These are phyloP conservation scores for Rhizopogon salebrosus DNA, from an alignment of 768 basidiomycete genomes.

Conservation along the genomic window DNA sequence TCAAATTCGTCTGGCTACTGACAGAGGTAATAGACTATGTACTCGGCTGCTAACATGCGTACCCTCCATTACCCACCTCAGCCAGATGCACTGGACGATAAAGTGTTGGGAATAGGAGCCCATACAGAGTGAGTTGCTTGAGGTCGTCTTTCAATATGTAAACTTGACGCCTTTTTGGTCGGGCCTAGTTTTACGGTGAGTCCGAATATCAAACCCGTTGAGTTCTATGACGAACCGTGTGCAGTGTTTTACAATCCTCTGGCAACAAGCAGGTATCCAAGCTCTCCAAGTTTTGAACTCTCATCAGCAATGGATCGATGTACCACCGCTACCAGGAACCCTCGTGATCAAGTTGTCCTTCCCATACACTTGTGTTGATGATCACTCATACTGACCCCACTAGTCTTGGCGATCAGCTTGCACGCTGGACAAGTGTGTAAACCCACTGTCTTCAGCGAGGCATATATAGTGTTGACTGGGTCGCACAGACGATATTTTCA, in stretches of 20 bases:
- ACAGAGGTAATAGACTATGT: constrained; percentile 40
- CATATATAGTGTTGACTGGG: background rate
- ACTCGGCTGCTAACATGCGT: constrained; percentile 81
- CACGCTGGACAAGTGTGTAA: constrained; percentile 56
- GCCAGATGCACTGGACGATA: constrained; percentile 35
- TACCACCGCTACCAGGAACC: constrained; percentile 48
- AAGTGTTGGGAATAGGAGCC: constrained; percentile 74
- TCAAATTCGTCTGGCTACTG: background rate
- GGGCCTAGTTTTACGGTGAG: constrained; percentile 54
- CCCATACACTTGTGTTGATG: background rate
- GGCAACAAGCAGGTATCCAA: constrained; percentile 56
- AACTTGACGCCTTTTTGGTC: background rate
- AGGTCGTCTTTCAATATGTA: background rate
- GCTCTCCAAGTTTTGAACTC: constrained; percentile 51
- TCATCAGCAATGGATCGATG: constrained; percentile 49
- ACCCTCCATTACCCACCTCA: constrained; percentile 87
- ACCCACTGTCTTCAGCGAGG: background rate
- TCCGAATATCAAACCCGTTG: background rate
- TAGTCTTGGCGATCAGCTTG: constrained; percentile 60
- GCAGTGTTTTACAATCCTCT: constrained; percentile 88
- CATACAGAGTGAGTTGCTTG: constrained; percentile 65
- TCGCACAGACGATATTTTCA: constrained; percentile 52
- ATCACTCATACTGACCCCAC: background rate
- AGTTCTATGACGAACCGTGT: constrained; percentile 1
- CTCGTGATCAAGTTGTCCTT: constrained; percentile 51